Evolutionary conservation across 768 basidiomycete genomes (phyloP).

Genomic region (Mycena metata): DNA sequence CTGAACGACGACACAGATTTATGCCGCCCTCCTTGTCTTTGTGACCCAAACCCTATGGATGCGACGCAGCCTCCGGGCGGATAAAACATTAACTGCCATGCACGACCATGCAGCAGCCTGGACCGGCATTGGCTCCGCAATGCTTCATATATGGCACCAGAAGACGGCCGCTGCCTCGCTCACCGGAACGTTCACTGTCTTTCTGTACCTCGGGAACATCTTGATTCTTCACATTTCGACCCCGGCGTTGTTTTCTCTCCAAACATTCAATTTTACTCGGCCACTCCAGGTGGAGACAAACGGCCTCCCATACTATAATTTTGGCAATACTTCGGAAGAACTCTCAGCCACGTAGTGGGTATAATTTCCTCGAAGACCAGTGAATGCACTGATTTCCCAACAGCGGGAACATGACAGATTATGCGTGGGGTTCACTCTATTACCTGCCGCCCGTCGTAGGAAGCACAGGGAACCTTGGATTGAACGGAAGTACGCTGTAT

Average conservation of each 20-base stretch:
- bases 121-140: constrained; percentile 41
- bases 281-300: not conserved
- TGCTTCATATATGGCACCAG: constrained; percentile 37
- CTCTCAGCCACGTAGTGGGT: too few species aligned
- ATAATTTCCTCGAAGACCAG: too few species aligned
- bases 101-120: constrained; percentile 41
- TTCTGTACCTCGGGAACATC: constrained; percentile 37
- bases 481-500: constrained; percentile 5
- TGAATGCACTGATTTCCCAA: too few species aligned
- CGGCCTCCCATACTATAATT: constrained; percentile 6
- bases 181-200: constrained; percentile 29
- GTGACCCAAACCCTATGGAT: constrained; percentile 39
- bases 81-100: constrained; percentile 36
- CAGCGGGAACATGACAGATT: too few species aligned
- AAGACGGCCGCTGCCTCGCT: constrained; percentile 29
- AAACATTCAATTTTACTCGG: constrained; percentile 1
- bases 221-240: constrained; percentile 40
- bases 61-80: constrained; percentile 9
- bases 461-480: not conserved
- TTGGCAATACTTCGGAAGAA: not conserved
- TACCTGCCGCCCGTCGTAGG: not conserved
- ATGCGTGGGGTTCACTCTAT: not conserved
- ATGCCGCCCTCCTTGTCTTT: constrained; percentile 31
- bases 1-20: constrained; percentile 4
- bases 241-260: constrained; percentile 41